phyloP scores from a whole-genome alignment of 768 basidiomycete species.

The Polyporus arcularius region DNA sequence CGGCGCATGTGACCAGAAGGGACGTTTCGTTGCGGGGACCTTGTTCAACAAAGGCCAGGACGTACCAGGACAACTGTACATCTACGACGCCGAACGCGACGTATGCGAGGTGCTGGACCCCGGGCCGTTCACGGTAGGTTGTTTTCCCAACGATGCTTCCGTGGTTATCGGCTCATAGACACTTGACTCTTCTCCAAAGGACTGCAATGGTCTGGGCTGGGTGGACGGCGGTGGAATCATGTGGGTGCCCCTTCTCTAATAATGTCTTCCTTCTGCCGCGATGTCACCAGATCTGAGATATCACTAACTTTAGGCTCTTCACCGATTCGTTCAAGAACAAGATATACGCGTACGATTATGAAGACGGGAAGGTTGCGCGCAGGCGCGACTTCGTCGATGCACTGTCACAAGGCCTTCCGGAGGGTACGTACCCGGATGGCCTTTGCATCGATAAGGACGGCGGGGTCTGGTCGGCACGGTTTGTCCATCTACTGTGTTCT shows the following conservation, averaged over 20 bases:
- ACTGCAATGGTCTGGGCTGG: slow-evolving; percentile 69
- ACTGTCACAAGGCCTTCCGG: slow-evolving; percentile 49
- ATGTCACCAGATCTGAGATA: slow-evolving; percentile 11
- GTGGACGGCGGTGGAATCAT: slow-evolving; percentile 61
- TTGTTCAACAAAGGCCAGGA: slow-evolving; percentile 49
- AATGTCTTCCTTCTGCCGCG: slow-evolving; percentile 7
- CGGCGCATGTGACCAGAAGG: slow-evolving; percentile 64
- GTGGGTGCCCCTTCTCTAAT: slow-evolving; percentile 33
- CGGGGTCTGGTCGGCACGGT: slow-evolving; percentile 64
- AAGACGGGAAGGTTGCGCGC: slow-evolving; percentile 53
- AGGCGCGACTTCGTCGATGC: slow-evolving; percentile 61
- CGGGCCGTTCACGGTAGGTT: slow-evolving; percentile 64
- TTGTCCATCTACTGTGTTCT: slow-evolving; percentile 32
- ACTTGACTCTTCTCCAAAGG: slow-evolving; percentile 33
- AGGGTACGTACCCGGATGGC: slow-evolving; percentile 61
- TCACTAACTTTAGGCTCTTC: slow-evolving; percentile 53
- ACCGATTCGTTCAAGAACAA: slow-evolving; percentile 67
- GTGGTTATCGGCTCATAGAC: slow-evolving; percentile 5
- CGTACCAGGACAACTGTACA: slow-evolving; percentile 59
- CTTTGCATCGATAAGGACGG: slow-evolving; percentile 66
- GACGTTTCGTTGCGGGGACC: slow-evolving; percentile 70
- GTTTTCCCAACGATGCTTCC: slow-evolving; percentile 32
- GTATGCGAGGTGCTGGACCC: slow-evolving; percentile 54
- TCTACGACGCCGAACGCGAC: slow-evolving; percentile 54
- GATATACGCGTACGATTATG: slow-evolving; percentile 70